Conservation (phyloP, 371 early-diverging fungal genomes). For the Capniomyces stellatus region DNA sequence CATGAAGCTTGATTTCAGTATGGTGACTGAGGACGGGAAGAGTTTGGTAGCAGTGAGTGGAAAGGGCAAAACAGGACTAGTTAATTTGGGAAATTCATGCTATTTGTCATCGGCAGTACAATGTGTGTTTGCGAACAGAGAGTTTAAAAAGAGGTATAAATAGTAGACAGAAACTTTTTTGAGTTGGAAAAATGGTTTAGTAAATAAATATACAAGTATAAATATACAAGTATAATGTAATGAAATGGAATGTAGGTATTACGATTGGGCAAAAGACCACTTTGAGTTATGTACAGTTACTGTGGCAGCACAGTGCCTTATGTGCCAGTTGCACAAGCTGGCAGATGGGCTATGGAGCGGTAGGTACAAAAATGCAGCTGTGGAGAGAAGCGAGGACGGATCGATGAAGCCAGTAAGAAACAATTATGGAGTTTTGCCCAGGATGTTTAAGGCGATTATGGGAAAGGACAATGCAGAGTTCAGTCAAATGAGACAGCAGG, state of each 20-base stretch:
- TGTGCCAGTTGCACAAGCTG: slow-evolving; percentile 79
- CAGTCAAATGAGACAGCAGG: slow-evolving; percentile 92
- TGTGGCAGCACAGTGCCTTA: slow-evolving; percentile 51
- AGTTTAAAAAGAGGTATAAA: too few species aligned
- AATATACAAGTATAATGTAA: too few species aligned
- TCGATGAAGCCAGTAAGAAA: too few species aligned
- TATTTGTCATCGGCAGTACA: slow-evolving; percentile 91
- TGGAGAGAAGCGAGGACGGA: slow-evolving; percentile 11
- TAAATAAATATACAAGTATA: too few species aligned
- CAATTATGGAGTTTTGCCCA: slow-evolving; percentile 56
- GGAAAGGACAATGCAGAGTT: slow-evolving; percentile 83
- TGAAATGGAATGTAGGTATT: too few species aligned
- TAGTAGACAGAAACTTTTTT: too few species aligned
- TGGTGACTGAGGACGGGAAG: slow-evolving; percentile 91
- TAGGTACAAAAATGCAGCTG: slow-evolving; percentile 43
- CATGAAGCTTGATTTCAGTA: slow-evolving; percentile 87
- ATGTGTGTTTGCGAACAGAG: slow-evolving; percentile 51
- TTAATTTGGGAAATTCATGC: slow-evolving; percentile 92
- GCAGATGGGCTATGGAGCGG: slow-evolving; percentile 81
- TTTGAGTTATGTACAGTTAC: slow-evolving; percentile 34
- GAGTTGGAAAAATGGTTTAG: too few species aligned
- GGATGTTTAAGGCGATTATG: slow-evolving; percentile 80
- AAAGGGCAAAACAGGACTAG: slow-evolving; percentile 79
- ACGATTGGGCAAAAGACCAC: slow-evolving; percentile 35
- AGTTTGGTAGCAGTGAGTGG: slow-evolving; percentile 65